phyloP scores from a whole-genome alignment of 331 rosid genomes.

The Telfairia occidentalis region DNA sequence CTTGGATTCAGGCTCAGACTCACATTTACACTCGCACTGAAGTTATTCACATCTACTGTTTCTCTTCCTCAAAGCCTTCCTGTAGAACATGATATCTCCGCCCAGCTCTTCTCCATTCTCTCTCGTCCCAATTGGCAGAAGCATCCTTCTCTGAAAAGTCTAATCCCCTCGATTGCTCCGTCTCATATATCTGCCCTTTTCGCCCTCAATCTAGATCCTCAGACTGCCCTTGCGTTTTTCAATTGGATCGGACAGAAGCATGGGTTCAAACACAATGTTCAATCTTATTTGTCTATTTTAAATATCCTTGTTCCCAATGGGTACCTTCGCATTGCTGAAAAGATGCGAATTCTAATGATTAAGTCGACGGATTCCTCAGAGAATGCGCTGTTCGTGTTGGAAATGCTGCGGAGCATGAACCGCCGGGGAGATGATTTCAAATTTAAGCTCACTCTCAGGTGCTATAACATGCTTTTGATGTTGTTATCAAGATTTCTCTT shows the following conservation, averaged over 20 bases:
- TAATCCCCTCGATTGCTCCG: slow-evolving; percentile 33
- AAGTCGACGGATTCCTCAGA: slow-evolving; percentile 21
- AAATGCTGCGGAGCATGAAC: slow-evolving; percentile 29
- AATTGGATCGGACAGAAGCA: slow-evolving; percentile 35
- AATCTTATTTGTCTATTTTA: slow-evolving; percentile 31
- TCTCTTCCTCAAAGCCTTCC: slow-evolving; percentile 17
- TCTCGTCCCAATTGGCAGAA: slow-evolving; percentile 39
- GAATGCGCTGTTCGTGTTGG: slow-evolving; percentile 30
- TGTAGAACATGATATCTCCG: slow-evolving; percentile 17
- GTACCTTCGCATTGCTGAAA: slow-evolving; percentile 35
- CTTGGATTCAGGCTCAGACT: background rate
- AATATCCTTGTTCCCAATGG: slow-evolving; percentile 34
- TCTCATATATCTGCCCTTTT: slow-evolving; percentile 36
- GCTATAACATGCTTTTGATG: slow-evolving; percentile 50
- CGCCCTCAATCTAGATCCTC: slow-evolving; percentile 32
- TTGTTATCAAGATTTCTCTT: slow-evolving; percentile 30
- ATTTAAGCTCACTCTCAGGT: slow-evolving; percentile 41
- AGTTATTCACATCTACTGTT: slow-evolving; percentile 25
- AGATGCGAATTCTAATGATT: slow-evolving; percentile 43
- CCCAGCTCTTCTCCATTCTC: slow-evolving; percentile 33
- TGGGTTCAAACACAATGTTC: slow-evolving; percentile 28
- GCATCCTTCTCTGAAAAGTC: slow-evolving; percentile 24
- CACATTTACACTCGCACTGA: slow-evolving; percentile 7
- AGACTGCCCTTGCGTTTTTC: slow-evolving; percentile 41
- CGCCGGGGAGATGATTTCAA: slow-evolving; percentile 6